These are phyloP conservation scores for Cladosporium sp. DNA, from an alignment of 2,329 filamentous ascomycete genomes.

Conservation along the genomic window DNA sequence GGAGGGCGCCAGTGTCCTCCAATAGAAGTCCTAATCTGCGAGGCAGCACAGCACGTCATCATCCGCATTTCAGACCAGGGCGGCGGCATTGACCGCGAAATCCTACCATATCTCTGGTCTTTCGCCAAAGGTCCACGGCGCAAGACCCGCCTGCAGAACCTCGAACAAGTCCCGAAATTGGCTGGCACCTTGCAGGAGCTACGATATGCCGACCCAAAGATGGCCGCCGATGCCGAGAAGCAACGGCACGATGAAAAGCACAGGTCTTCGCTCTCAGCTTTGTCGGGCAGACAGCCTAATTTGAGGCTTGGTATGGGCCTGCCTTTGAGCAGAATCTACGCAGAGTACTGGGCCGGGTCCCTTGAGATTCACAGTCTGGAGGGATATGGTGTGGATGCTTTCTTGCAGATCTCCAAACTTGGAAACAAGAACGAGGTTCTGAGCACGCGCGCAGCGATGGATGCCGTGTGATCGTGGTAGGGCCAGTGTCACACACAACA, in stretches of 20 bases:
- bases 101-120: constrained; percentile 89
- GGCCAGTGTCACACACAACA: no score
- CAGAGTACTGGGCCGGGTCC: constrained; percentile 96
- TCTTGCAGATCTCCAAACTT: constrained; percentile 91
- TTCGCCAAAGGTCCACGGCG: constrained; percentile 90
- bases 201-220: constrained; percentile 10
- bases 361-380: constrained; percentile 88
- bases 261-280: constrained; percentile 68
- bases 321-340: constrained; percentile 89
- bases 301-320: constrained; percentile 87
- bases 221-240: constrained; percentile 1
- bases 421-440: constrained; percentile 98
- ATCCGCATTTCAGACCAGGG: constrained; percentile 94
- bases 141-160: constrained; percentile 73
- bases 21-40: constrained; percentile 91
- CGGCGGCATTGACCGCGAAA: constrained; percentile 80
- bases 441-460: constrained; percentile 53
- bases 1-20: constrained; percentile 54
- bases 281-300: constrained; percentile 81
- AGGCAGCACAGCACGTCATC: constrained; percentile 90
- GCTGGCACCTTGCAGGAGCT: constrained; percentile 81
- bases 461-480: constrained; percentile 37
- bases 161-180: constrained; percentile 82
- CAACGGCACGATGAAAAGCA: constrained; percentile 31
- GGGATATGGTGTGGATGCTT: constrained; percentile 93